Percentiles rank a stretch among this genome's conserved stretches.
Evolutionary conservation across 2,329 filamentous ascomycete species (phyloP).

Genomic region (Rosellinia necatrix): DNA sequence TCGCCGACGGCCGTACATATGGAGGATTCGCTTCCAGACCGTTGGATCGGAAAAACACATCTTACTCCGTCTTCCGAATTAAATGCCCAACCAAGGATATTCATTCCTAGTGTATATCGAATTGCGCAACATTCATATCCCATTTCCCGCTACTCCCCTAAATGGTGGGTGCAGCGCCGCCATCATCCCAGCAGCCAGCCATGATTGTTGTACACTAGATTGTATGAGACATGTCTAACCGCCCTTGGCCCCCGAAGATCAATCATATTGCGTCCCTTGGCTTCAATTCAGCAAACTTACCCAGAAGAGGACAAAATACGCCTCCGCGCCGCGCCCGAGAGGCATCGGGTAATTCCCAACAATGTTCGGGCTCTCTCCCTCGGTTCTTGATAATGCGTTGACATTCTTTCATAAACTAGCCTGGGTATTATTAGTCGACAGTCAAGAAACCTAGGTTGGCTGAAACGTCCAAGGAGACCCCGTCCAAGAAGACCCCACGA

Average conservation of each 20-base stretch:
- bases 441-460: slow-evolving; percentile 5
- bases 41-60: too few relatives aligned
- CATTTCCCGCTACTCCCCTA: too few relatives aligned
- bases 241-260: slow-evolving; percentile 9
- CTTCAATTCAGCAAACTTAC: too few relatives aligned
- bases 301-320: not conserved
- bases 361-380: not conserved
- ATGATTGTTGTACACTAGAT: not conserved
- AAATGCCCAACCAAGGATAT: too few relatives aligned
- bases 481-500: not conserved
- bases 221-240: not conserved
- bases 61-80: too few relatives aligned
- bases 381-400: not conserved
- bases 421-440: not conserved
- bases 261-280: not conserved
- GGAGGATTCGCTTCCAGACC: too few relatives aligned
- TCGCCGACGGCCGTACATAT: too few relatives aligned
- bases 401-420: too few relatives aligned
- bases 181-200: not conserved
- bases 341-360: not conserved
- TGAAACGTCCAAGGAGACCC: slow-evolving; percentile 5
- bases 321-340: not conserved
- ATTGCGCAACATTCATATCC: too few relatives aligned
- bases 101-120: too few relatives aligned
- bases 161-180: too few relatives aligned